Base-by-base conservation (phyloP, 345 rosid species). In the Eucalyptus fibrosa region DNA sequence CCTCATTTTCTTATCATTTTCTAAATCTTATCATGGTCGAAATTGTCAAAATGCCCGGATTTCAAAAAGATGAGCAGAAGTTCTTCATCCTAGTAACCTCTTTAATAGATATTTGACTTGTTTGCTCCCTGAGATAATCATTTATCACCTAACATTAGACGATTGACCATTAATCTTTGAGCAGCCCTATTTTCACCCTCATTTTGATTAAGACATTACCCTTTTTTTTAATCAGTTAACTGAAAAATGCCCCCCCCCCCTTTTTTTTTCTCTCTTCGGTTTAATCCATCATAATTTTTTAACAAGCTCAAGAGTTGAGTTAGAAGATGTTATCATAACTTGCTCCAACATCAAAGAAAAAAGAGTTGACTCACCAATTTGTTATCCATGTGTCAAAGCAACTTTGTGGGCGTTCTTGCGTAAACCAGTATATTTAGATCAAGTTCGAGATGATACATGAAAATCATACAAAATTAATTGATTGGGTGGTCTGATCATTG, bases 251-350 rank as follows among this genome's bases (percentile, higher is more conserved):
- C 32, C 7, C 8, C 10, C 9, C n/a, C n/a, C n/a, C n/a, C n/a
- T n/a, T n/a, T 21, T 60, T 26, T 12, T 60, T 6, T 60, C 69
- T 28, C 69, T 6, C 32, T 60, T 28, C 9, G 1, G 2, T 28
- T 60, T 60, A 12, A 60, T 60, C 69, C 8, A 13, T 60, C 8
- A 6, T 60, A 12, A 12, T 3, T 62, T 62, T 62, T 62, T 12
- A 30, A 30, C 69, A 12, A 62, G 4, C 0, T 28, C 15, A 62
- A 62, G 18, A 30, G 69, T 28, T 0, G 34, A 11, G 34, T 7
- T 62, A 5, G 18, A 62, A 60, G 16, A 60, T 3, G 5, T 62
- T 53, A 53, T 53, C 17, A 62, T 28, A 62, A 4, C 8, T 62
- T 62, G n/a, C 32, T 28, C 16, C 32, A 6, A 13, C 69, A 60